Percentiles rank a stretch among this genome's conserved stretches.
Evolutionary conservation across 345 rosid genomes (phyloP).

Genomic region (Ailanthus altissimus): DNA sequence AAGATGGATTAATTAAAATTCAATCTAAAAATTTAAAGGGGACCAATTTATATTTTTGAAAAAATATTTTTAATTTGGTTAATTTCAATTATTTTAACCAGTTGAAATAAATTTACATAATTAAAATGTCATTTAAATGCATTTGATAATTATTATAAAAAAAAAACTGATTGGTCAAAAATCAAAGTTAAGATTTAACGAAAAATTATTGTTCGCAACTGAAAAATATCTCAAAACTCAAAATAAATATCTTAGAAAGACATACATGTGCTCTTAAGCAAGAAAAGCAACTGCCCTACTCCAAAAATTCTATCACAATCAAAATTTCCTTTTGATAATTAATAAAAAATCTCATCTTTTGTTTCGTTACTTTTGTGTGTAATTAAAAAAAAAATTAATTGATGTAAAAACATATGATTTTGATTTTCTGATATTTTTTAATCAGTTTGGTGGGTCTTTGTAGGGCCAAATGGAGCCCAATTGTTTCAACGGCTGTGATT

Average conservation of each 20-base stretch:
- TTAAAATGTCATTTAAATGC: no score
- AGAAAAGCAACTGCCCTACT: not conserved
- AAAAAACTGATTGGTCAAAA: no score
- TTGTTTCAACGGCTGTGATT: constrained; percentile 19
- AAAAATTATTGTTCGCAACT: not conserved
- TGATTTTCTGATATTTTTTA: not conserved
- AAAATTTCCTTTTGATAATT: not conserved
- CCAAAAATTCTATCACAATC: not conserved
- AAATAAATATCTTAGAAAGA: not conserved
- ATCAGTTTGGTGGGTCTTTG: constrained; percentile 6
- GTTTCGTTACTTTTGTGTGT: no score
- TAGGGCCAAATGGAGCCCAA: constrained; percentile 36
- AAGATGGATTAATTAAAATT: not conserved
- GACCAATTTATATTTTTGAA: not conserved
- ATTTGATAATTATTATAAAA: no score
- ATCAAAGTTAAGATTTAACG: not conserved
- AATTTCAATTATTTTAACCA: no score
- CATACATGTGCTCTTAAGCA: not conserved
- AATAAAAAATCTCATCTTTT: not conserved
- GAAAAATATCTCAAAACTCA: not conserved
- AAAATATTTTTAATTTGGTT: not conserved
- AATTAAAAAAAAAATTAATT: not conserved
- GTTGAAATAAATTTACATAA: no score
- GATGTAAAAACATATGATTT: not conserved
- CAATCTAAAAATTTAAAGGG: not conserved